Evolutionary conservation across 192 early-diverging fungal species (phyloP).

Genomic region (Podila epigama): DNA sequence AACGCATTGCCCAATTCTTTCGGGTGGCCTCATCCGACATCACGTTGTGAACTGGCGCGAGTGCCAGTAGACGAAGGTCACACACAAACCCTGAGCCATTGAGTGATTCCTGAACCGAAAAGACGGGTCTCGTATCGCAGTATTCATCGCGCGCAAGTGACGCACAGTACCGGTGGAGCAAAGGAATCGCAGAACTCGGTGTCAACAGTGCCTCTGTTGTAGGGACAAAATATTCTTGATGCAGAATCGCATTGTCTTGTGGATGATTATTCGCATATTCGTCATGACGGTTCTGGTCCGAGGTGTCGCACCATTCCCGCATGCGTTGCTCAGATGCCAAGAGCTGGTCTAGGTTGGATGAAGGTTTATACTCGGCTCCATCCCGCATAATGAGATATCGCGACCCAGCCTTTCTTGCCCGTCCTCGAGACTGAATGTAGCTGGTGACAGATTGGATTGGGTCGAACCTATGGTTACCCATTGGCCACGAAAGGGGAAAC

Average conservation of each 20-base stretch:
- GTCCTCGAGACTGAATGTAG: constrained; percentile 89
- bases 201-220: constrained; percentile 75
- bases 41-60: constrained; percentile 61
- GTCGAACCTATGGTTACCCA: constrained; percentile 84
- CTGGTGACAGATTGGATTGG: constrained; percentile 74
- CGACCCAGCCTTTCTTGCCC: constrained; percentile 75
- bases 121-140: constrained; percentile 46
- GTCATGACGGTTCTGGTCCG: constrained; percentile 3
- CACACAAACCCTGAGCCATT: too few species aligned
- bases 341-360: constrained; percentile 52
- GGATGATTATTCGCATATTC: constrained; percentile 1
- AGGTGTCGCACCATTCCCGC: constrained; percentile 64
- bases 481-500: too few species aligned
- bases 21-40: constrained; percentile 55
- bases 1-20: constrained; percentile 68
- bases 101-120: too few species aligned
- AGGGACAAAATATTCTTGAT: constrained; percentile 61
- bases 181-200: constrained; percentile 64
- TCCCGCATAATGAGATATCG: constrained; percentile 75
- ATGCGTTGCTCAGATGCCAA: constrained; percentile 60
- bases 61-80: constrained; percentile 61
- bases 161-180: constrained; percentile 76
- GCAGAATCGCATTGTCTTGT: constrained; percentile 15
- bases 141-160: constrained; percentile 70
- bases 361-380: background rate